Evolutionary conservation across 2,329 filamentous ascomycete genomes (phyloP), one percentile per base, ranked within the genome.

Genomic region (Pseudomassariella vexata): DNA sequence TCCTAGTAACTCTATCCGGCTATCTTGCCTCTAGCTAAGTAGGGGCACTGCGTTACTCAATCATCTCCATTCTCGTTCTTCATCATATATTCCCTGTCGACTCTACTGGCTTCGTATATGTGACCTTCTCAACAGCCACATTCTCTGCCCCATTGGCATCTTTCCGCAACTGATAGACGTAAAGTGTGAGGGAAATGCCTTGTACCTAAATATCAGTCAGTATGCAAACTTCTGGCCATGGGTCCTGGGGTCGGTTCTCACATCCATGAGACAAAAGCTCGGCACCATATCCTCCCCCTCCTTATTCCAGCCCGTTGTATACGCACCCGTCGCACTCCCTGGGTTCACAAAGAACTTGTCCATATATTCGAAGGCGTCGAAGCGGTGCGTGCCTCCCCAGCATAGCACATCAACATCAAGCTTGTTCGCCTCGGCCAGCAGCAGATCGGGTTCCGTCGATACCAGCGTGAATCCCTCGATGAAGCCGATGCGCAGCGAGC

Each of bases 241-340:
- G 11, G 32, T 28, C 16, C 9, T 29, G 5, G 21, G 27, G 12
- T n/a, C 7, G 34, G 27, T 18, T 82, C 87, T 67, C 60, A 95
- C 89, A 73, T 96, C 90, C 90, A 96, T 95, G 58, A 96, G 64
- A 53, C 92, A 95, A 61, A 96, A 95, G 56, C 88, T 95, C 17
- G 90, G 90, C 35, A 80, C 81, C 16, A 83, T 84, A 34, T 90
- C 84, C 52, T 85, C 77, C 63, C 63, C 24, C 11, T 28, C 29
- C 18, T 22, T 29, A 15, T 15, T 15, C 69, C 73, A 79, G 14
- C 72, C 70, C 2, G 70, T 71, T 15, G 71, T 64, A 41, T 76
- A 76, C 3, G 77, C 77, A 8, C 78, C 78, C 5, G 78, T 82
- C 16, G 76, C 78, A 49, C 72, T 80, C 4, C 78, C 78, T 2